Conservation (phyloP, 192 early-diverging fungal species). For the Linnemannia hyalina region DNA sequence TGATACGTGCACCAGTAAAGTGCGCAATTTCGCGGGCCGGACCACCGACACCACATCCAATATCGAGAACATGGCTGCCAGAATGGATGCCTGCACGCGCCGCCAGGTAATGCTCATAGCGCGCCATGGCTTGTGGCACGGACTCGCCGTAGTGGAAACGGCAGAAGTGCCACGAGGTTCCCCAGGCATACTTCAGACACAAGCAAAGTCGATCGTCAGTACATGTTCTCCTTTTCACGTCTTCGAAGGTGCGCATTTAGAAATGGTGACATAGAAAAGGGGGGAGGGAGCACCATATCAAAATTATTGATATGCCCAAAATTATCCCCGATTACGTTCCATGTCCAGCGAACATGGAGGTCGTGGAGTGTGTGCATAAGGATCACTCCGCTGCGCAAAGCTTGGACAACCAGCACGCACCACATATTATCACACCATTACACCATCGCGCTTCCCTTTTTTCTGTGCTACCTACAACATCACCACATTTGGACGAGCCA, state of each 20-base stretch:
- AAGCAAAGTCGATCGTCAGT: constrained; percentile 11
- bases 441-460: not conserved
- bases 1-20: constrained; percentile 80
- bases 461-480: not conserved
- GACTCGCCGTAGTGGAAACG: constrained; percentile 80
- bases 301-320: not conserved
- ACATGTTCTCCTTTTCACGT: constrained; percentile 4
- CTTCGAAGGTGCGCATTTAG: not conserved
- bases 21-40: constrained; percentile 89
- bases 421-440: not conserved
- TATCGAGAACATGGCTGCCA: constrained; percentile 82
- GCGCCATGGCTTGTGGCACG: constrained; percentile 82
- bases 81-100: constrained; percentile 72
- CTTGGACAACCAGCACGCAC: not conserved
- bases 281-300: not conserved
- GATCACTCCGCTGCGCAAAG: not conserved
- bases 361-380: not conserved
- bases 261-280: not conserved
- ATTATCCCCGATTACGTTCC: not conserved
- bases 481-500: constrained; percentile 13
- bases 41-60: constrained; percentile 94
- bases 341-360: not conserved
- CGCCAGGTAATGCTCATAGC: constrained; percentile 88
- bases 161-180: constrained; percentile 91
- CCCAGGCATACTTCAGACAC: constrained; percentile 66